These are phyloP conservation scores for Crithidia fasciculata DNA, from an alignment of 208 protist species.

Conservation along the genomic window DNA sequence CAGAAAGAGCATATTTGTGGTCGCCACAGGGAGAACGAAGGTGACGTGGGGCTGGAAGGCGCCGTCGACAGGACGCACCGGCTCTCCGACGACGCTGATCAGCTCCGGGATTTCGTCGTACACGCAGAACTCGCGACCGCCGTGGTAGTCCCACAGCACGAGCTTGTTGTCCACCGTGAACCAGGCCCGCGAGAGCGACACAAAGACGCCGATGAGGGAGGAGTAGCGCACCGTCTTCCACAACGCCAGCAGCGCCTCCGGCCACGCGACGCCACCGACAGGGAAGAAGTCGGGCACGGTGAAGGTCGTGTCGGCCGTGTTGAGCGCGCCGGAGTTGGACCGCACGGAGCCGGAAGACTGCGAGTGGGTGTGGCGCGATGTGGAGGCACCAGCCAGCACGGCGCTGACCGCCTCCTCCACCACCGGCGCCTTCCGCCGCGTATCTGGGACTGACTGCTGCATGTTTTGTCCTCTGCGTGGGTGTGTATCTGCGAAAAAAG, in stretches of 20 bases:
- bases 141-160: constrained; percentile 84
- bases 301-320: constrained; percentile 75
- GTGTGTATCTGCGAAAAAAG: background rate
- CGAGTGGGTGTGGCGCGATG: constrained; percentile 47
- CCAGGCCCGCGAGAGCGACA: constrained; percentile 78
- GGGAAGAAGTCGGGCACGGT: constrained; percentile 82
- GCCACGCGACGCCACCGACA: constrained; percentile 73
- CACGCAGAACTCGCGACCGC: constrained; percentile 73
- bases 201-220: constrained; percentile 81
- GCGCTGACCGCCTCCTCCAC: constrained; percentile 73
- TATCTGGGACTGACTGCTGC: background rate
- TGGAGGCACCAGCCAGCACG: constrained; percentile 44
- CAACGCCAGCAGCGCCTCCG: constrained; percentile 63
- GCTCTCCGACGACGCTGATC: constrained; percentile 79
- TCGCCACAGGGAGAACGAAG: constrained; percentile 78
- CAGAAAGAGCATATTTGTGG: constrained; percentile 69
- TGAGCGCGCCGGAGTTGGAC: constrained; percentile 69
- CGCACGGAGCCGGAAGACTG: constrained; percentile 58
- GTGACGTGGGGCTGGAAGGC: constrained; percentile 88
- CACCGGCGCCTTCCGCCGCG: constrained; percentile 19
- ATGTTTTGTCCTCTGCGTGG: background rate
- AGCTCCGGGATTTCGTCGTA: constrained; percentile 88
- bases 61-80: constrained; percentile 49
- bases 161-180: constrained; percentile 88
- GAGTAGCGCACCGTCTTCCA: constrained; percentile 74